Evolutionary conservation across 257 asterid species (phyloP).

Genomic region (Fraxinus excelsior): DNA sequence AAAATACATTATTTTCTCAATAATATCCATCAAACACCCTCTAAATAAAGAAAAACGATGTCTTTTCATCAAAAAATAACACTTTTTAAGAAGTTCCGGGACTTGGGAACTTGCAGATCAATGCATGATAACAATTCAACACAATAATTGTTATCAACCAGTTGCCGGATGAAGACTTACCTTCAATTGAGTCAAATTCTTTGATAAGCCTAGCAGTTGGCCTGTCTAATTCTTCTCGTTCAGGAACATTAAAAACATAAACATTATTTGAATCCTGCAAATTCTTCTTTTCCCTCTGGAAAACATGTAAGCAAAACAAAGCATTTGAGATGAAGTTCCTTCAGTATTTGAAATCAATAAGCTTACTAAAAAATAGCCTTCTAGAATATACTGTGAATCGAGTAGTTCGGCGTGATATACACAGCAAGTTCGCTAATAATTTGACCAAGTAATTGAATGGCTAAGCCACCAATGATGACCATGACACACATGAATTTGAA

Average conservation of each 20-base stretch:
- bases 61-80: slow-evolving; percentile 1
- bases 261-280: slow-evolving; percentile 85
- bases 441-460: background rate
- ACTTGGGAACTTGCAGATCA: too few relatives aligned
- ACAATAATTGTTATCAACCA: too few relatives aligned
- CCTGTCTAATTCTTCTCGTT: slow-evolving; percentile 82
- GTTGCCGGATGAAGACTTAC: slow-evolving; percentile 41
- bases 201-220: slow-evolving; percentile 93
- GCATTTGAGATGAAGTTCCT: slow-evolving; percentile 18
- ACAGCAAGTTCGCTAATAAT: slow-evolving; percentile 8
- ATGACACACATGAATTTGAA: background rate
- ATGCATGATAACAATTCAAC: too few relatives aligned
- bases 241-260: slow-evolving; percentile 87
- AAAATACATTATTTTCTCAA: too few relatives aligned
- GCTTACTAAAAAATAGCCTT: background rate
- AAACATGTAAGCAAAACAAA: slow-evolving; percentile 33
- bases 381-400: background rate
- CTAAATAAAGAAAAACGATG: background rate
- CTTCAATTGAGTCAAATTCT: slow-evolving; percentile 78
- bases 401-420: background rate
- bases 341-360: background rate
- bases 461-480: background rate
- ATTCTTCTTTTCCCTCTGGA: slow-evolving; percentile 91
- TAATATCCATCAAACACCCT: too few relatives aligned
- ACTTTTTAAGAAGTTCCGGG: too few relatives aligned